These are phyloP conservation scores for Adansonia grandidieri DNA, from an alignment of 441 rosid species.

Conservation along the genomic window DNA sequence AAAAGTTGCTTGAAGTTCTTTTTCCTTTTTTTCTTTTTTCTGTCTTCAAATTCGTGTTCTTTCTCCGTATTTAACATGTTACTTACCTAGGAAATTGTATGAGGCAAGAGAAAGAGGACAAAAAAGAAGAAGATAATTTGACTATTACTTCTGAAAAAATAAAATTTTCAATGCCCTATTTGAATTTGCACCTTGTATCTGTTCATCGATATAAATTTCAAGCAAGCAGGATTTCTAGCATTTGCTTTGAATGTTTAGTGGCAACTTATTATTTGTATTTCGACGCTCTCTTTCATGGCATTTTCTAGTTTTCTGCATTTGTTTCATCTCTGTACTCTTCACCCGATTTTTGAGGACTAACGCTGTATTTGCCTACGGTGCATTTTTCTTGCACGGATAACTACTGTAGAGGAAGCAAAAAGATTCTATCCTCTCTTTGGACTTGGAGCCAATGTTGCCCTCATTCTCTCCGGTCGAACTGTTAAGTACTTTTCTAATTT, in stretches of 20 bases:
- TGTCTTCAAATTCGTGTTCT: not conserved
- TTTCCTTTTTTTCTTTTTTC: not conserved
- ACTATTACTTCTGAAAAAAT: not conserved
- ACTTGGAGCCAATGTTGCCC: conserved; percentile 94
- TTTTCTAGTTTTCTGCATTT: not conserved
- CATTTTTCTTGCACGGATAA: conserved; percentile 60
- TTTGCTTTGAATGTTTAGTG: not conserved
- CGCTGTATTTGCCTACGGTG: conserved; percentile 11
- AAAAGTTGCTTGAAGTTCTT: not conserved
- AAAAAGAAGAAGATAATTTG: not conserved
- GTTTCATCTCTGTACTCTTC: not conserved
- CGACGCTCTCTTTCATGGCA: not conserved
- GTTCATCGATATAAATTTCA: not conserved
- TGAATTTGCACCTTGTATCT: not conserved
- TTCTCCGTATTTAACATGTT: no score
- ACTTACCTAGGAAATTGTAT: no score
- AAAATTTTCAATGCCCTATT: not conserved
- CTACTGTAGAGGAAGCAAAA: conserved; percentile 95
- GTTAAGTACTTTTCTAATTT: conserved; percentile 92
- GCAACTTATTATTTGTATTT: not conserved
- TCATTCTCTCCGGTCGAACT: conserved; percentile 92
- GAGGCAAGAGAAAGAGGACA: not conserved
- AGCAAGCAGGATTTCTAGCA: not conserved
- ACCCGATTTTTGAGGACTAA: conserved; percentile 9
- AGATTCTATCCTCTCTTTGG: conserved; percentile 94